Conservation (phyloP, 495 filamentous ascomycete genomes). For the Astrocystis sublimbata region DNA sequence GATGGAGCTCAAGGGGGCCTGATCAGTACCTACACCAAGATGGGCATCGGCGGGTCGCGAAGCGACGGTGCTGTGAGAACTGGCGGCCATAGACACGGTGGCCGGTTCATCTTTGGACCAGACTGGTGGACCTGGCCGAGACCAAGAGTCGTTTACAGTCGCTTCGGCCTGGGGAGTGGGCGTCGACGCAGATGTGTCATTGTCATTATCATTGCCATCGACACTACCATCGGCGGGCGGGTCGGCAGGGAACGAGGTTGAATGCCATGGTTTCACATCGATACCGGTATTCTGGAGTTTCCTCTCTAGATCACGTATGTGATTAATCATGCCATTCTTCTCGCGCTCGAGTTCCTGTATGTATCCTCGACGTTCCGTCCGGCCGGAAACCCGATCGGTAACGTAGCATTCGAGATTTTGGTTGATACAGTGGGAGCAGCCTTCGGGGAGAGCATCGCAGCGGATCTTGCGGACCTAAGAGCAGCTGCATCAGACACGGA, state of each 20-base stretch:
- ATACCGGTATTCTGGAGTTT: constrained; percentile 42
- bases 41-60: constrained; percentile 64
- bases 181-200: constrained; percentile 31
- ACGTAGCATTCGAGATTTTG: constrained; percentile 73
- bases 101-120: constrained; percentile 47
- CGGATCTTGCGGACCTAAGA: constrained; percentile 76
- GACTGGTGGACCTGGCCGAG: constrained; percentile 45
- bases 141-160: constrained; percentile 40
- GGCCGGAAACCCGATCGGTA: constrained; percentile 84
- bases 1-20: constrained; percentile 66
- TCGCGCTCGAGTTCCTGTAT: constrained; percentile 62
- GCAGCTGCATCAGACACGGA: constrained; percentile 23
- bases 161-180: neutral
- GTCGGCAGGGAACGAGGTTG: constrained; percentile 32
- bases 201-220: constrained; percentile 34
- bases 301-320: constrained; percentile 54
- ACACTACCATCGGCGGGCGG: constrained; percentile 27
- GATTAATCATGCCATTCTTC: constrained; percentile 54
- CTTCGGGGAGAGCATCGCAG: constrained; percentile 71
- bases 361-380: constrained; percentile 75
- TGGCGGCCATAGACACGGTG: constrained; percentile 27
- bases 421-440: constrained; percentile 74
- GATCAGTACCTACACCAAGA: constrained; percentile 68
- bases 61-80: constrained; percentile 26
- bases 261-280: constrained; percentile 41